Conservation (phyloP, 1,284 basidiomycete species). For the Xanthoconium separans region DNA sequence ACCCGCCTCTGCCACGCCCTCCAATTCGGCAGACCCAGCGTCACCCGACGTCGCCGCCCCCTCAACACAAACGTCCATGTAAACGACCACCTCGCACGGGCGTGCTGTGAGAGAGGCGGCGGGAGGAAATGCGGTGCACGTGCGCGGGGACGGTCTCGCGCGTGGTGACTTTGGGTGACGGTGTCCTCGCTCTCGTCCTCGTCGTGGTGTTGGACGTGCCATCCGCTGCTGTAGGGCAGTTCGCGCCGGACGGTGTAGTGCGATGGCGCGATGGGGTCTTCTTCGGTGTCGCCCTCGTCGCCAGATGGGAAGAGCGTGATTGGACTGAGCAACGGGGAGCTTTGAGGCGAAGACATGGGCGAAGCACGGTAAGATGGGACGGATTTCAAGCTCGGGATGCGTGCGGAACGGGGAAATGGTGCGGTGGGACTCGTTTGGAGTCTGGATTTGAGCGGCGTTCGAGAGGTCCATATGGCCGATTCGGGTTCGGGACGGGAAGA, state of each 20-base stretch:
- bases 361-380: slow-evolving; percentile 28
- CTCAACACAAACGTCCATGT: slow-evolving; percentile 42
- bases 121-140: slow-evolving; percentile 26
- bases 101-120: slow-evolving; percentile 21
- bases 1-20: slow-evolving; percentile 6
- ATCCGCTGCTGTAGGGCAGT: slow-evolving; percentile 35
- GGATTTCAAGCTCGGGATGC: slow-evolving; percentile 19
- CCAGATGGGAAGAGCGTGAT: slow-evolving; percentile 32
- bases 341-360: slow-evolving; percentile 24
- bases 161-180: background rate
- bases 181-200: background rate
- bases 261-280: slow-evolving; percentile 21
- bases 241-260: slow-evolving; percentile 46
- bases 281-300: slow-evolving; percentile 27
- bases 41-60: slow-evolving; percentile 42
- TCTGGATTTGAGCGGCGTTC: slow-evolving; percentile 21
- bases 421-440: slow-evolving; percentile 22
- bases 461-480: slow-evolving; percentile 35
- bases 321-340: slow-evolving; percentile 33
- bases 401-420: slow-evolving; percentile 23
- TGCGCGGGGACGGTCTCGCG: background rate
- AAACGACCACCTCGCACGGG: slow-evolving; percentile 15
- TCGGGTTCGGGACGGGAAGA: slow-evolving; percentile 25
- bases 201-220: slow-evolving; percentile 23
- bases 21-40: slow-evolving; percentile 36